A percentile compares a stretch with the other conserved stretches of the same genome.
Evolutionary conservation across 805 yeast species (phyloP).

Genomic region (Pichia kluyveri): DNA sequence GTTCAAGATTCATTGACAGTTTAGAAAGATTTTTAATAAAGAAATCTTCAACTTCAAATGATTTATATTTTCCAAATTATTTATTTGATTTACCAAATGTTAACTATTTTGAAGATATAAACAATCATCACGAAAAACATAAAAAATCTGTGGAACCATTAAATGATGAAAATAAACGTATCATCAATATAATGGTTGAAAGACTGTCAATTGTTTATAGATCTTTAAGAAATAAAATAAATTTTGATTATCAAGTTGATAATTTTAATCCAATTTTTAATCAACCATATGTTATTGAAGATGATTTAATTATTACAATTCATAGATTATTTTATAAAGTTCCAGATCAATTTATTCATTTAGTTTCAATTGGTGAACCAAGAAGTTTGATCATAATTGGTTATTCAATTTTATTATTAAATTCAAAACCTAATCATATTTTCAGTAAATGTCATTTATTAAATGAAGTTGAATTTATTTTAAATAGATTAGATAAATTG

Average conservation of each 20-base stretch:
- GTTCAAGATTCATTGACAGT: conserved; percentile 1
- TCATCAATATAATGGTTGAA: not conserved
- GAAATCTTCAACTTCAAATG: not conserved
- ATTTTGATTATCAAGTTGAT: not conserved
- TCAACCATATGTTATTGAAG: conserved; percentile 2
- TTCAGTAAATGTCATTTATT: conserved; percentile 1
- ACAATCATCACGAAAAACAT: not conserved
- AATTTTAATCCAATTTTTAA: not conserved
- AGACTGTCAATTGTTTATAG: conserved; percentile 1
- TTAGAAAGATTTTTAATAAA: not conserved
- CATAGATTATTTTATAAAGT: conserved; percentile 11
- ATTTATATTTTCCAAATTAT: conserved; percentile 12
- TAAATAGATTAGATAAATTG: not conserved
- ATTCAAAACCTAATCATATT: conserved; percentile 5
- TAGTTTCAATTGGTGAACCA: conserved; percentile 13
- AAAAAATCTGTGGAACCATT: not conserved
- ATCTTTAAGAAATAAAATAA: conserved; percentile 1
- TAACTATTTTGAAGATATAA: not conserved
- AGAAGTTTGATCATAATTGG: conserved; percentile 15
- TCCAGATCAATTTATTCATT: conserved; percentile 3
- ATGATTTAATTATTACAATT: conserved; percentile 11
- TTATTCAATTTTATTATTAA: conserved; percentile 13
- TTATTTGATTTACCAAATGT: conserved; percentile 8
- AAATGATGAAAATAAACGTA: not conserved
- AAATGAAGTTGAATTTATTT: conserved; percentile 9